Conservation (phyloP, 2,329 filamentous ascomycete species). For the Sclerotiophoma versabilis region DNA sequence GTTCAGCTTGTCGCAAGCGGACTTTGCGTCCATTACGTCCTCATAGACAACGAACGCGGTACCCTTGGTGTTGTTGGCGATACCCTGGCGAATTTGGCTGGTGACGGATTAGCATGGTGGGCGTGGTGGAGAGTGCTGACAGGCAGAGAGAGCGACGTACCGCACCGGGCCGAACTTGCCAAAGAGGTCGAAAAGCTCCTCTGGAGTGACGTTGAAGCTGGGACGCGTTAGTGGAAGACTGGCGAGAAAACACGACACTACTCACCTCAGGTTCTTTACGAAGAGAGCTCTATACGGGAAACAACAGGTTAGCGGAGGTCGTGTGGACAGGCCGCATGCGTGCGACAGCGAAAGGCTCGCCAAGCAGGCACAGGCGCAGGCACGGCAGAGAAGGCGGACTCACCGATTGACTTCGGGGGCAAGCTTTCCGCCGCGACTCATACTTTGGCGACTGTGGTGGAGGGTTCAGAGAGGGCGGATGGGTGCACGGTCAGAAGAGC, state of each 20-base stretch:
- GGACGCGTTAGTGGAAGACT: slow-evolving; percentile 7
- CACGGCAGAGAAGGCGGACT: slow-evolving; percentile 47
- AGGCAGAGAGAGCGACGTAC: slow-evolving; percentile 61
- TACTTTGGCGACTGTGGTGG: slow-evolving; percentile 64
- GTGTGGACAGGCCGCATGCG: slow-evolving; percentile 34
- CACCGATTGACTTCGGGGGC: slow-evolving; percentile 99
- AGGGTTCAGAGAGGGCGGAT: slow-evolving; percentile 30
- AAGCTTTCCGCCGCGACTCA: slow-evolving; percentile 96
- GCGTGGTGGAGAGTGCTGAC: slow-evolving; percentile 13
- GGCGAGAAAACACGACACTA: background rate
- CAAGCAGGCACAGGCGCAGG: slow-evolving; percentile 19
- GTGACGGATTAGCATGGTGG: slow-evolving; percentile 31
- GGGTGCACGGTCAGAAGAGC: slow-evolving; percentile 21
- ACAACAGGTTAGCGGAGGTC: slow-evolving; percentile 41
- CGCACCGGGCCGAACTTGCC: slow-evolving; percentile 95
- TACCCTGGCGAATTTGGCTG: slow-evolving; percentile 98
- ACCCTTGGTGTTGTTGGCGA: slow-evolving; percentile 95
- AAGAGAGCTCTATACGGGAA: slow-evolving; percentile 82
- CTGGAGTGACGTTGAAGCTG: slow-evolving; percentile 98
- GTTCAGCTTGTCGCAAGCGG: slow-evolving; percentile 99
- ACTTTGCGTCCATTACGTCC: slow-evolving; percentile 98
- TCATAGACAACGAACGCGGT: slow-evolving; percentile 99
- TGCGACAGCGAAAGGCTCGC: slow-evolving; percentile 24
- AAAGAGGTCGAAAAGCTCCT: slow-evolving; percentile 98
- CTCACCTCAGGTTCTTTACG: slow-evolving; percentile 97